Evolutionary conservation across 1,139 yeast genomes (phyloP), one percentile per base, ranked within the genome.

Genomic region (Taphrina betulina): DNA sequence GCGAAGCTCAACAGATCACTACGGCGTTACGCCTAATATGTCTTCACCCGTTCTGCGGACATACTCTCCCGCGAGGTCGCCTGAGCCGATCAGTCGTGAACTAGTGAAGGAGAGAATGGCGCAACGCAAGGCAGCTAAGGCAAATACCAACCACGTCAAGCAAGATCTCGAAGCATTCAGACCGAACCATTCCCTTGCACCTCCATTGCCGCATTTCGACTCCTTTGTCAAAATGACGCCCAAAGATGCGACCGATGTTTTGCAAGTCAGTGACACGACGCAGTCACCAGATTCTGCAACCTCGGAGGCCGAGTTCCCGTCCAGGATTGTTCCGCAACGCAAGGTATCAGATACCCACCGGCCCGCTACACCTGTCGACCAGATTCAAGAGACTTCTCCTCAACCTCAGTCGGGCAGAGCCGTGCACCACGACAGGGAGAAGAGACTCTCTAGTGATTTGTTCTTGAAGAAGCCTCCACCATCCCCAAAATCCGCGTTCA

Each of bases 61-160:
- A 7, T 34, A 12, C 10, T 23, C 43, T 1, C 38, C 37, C 1
- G 14, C 44, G 14, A 12, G 37, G 3, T 50, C 54, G 7, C 46
- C 46, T 7, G 54, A 50, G 37, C 54, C 54, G 4, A 50, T 50
- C 26, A 50, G 54, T 40, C 44, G 54, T 14, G 46, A 50, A 23
- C 29, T 26, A 2, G 34, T 50, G 16, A 41, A 28, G 16, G 44
- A 40, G 16, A 50, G 40, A 20, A 19, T 50, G 22, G 54, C 54
- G 2, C 46, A 50, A 19, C 44, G 54, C 16, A 38, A 40, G 23
- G 54, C 54, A 19, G 46, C 45, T 14, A 50, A 38, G 24, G 40
- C 16, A 4, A 5, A 22, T 16, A 24, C 45, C 3, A 17, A 33
- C 10, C 24, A 24, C n/a, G 12, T 7, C 31, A 33, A 29, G 12